Percentiles rank a stretch among this genome's conserved stretches.
These are phyloP conservation scores for Xanthoconium stramineum DNA, from an alignment of 768 basidiomycete genomes.

Conservation along the genomic window DNA sequence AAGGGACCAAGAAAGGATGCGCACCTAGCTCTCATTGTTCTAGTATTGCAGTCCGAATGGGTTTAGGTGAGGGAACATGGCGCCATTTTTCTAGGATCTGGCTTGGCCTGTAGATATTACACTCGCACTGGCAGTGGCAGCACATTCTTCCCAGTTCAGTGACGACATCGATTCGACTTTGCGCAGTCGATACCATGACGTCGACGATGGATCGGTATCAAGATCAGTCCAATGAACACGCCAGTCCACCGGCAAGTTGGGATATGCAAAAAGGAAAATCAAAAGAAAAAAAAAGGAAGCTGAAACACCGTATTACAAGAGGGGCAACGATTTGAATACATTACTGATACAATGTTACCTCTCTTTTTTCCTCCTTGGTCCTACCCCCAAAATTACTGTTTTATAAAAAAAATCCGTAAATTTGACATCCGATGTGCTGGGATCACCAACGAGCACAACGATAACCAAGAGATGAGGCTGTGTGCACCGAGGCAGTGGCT, in stretches of 20 bases:
- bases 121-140: no score
- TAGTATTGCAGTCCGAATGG: conserved; percentile 40
- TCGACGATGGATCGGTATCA: not conserved
- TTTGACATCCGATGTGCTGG: not conserved
- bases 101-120: no score
- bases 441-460: not conserved
- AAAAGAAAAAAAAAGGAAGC: not conserved
- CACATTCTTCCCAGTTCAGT: not conserved
- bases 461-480: not conserved
- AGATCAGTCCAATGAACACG: not conserved
- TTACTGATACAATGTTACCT: conserved; percentile 25
- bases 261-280: not conserved
- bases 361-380: conserved; percentile 1
- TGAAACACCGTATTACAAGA: conserved; percentile 20
- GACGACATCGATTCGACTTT: not conserved
- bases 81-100: not conserved
- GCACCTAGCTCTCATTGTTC: conserved; percentile 37
- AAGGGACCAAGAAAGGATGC: conserved; percentile 40
- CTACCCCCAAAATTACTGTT: conserved; percentile 4
- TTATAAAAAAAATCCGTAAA: conserved; percentile 8
- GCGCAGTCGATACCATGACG: not conserved
- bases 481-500: not conserved
- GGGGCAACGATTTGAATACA: conserved; percentile 20
- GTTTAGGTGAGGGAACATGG: conserved; percentile 36
- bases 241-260: not conserved